phyloP scores from a whole-genome alignment of 2,329 filamentous ascomycete species.

The Ophiostoma himal-ulmi region DNA sequence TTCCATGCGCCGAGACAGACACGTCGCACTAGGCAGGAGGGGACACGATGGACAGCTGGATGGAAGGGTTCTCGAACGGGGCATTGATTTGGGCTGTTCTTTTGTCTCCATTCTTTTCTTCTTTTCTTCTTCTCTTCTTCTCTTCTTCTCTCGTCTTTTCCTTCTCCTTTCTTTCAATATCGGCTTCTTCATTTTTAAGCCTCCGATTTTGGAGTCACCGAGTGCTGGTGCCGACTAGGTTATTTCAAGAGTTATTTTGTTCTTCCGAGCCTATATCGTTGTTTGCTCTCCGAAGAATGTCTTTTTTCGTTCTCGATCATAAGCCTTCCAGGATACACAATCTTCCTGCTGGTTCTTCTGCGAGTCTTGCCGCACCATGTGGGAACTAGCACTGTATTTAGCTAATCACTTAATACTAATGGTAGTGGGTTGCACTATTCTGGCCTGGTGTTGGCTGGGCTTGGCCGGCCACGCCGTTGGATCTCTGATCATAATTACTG shows the following conservation, averaged over 20 bases:
- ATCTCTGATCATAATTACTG: not conserved
- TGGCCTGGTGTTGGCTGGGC: not conserved
- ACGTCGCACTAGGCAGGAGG: not conserved
- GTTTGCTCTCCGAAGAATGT: not conserved
- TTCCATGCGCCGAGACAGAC: not conserved
- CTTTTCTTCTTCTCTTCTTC: not conserved
- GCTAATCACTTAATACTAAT: not conserved
- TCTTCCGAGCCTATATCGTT: not conserved
- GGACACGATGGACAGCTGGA: not conserved
- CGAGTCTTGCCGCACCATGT: not conserved
- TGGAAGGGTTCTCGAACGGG: slow-evolving; percentile 5
- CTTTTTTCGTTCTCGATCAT: not conserved
- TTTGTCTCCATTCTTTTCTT: not conserved
- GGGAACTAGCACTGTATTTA: not conserved
- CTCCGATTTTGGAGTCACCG: not conserved
- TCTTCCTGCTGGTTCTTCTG: not conserved
- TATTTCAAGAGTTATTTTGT: too few relatives aligned
- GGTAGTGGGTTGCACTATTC: not conserved
- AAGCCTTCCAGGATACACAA: not conserved
- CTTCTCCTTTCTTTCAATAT: too few relatives aligned
- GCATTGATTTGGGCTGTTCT: not conserved
- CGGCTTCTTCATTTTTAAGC: not conserved
- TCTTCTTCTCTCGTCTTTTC: not conserved
- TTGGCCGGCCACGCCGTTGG: not conserved
- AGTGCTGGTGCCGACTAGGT: not conserved